phyloP scores from a whole-genome alignment of 2,329 filamentous ascomycete species.

The Drechslerella stenobrocha region DNA sequence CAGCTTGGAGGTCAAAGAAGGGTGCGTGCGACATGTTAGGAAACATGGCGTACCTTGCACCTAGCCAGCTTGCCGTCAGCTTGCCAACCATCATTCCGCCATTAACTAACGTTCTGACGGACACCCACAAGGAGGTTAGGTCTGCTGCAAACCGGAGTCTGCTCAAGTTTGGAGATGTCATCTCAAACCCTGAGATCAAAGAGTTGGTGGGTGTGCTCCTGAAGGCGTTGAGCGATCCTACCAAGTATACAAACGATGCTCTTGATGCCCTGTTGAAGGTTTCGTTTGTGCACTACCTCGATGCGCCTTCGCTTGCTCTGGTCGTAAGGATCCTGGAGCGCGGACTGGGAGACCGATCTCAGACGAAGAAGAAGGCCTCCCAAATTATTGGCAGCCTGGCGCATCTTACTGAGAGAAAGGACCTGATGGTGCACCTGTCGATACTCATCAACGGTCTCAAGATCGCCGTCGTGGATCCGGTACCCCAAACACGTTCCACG shows the following conservation, averaged over 20 bases:
- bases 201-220: slow-evolving; percentile 84
- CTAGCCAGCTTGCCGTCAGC: slow-evolving; percentile 87
- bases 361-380: slow-evolving; percentile 91
- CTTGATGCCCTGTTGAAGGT: slow-evolving; percentile 94
- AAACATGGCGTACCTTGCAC: slow-evolving; percentile 97
- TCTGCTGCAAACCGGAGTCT: slow-evolving; percentile 89
- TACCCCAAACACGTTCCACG: slow-evolving; percentile 92
- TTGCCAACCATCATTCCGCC: slow-evolving; percentile 96
- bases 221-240: slow-evolving; percentile 95
- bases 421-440: slow-evolving; percentile 85
- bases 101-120: slow-evolving; percentile 87
- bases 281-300: slow-evolving; percentile 98
- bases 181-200: slow-evolving; percentile 97
- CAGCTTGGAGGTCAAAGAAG: slow-evolving; percentile 98
- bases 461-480: slow-evolving; percentile 86
- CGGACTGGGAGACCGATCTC: slow-evolving; percentile 84
- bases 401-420: slow-evolving; percentile 93
- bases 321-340: slow-evolving; percentile 95
- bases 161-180: slow-evolving; percentile 97
- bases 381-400: slow-evolving; percentile 98
- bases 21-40: slow-evolving; percentile 94
- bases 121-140: slow-evolving; percentile 97
- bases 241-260: slow-evolving; percentile 93
- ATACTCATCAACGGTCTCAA: slow-evolving; percentile 90
- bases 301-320: slow-evolving; percentile 89